Evolutionary conservation across 805 yeast genomes (phyloP), one percentile per base, ranked within the genome.

Genomic region (Cyberlindnera japonica): DNA sequence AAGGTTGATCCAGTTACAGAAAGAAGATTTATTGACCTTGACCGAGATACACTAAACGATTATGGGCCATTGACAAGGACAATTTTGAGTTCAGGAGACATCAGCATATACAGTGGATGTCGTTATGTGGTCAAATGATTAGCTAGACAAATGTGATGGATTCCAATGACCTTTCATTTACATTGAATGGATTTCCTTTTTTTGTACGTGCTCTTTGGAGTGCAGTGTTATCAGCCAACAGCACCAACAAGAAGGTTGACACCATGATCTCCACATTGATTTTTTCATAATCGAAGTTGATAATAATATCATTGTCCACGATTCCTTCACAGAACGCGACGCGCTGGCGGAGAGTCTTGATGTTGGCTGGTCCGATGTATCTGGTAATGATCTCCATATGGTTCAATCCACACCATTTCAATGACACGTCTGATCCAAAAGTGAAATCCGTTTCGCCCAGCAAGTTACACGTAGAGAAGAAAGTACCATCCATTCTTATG

Each of bases 251-350:
- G 26, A 53, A 52, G 2, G 58, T 50, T 3, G 58, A 43, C 3
- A 56, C 28, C 37, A 56, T 22, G 1, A 54, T 43, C 32, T 56
- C 59, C 25, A 53, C 18, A 33, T 55, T 56, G 34, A 55, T 47
- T 20, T 45, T 45, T 3, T 50, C 49, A 41, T 45, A 53, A 23
- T 53, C 46, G 16, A 54, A 53, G 19, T 34, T 21, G 7, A 50
- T 36, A 7, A 40, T 36, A 22, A 41, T 46, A 3, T 44, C 47
- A 34, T 35, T 44, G 9, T 43, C 35, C 1, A 35, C 37, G 11
- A 39, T 38, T n/a, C 45, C 41, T 16, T 44, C 45, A 19, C 47
- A 54, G 30, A 35, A 41, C 2, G 43, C 52, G 2, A 53, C 57
- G 13, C 58, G 43, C 32, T 50, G 45, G 24, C 52, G 55, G 10